phyloP scores from a whole-genome alignment of 2,329 filamentous ascomycete species.

The Coniochaeta hoffmannii region DNA sequence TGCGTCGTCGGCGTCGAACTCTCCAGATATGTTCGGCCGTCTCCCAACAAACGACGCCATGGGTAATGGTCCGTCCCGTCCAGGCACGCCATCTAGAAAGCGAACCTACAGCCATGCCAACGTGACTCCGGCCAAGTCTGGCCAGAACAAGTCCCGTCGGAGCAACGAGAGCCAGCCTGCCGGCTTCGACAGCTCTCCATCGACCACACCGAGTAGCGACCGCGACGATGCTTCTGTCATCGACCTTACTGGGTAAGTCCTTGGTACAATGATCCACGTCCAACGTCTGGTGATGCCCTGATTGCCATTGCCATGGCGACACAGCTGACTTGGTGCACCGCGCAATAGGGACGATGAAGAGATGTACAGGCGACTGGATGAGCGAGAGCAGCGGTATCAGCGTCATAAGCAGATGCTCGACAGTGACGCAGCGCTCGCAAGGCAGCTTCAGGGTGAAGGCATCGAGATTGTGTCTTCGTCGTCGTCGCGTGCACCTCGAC shows the following conservation, averaged over 20 bases:
- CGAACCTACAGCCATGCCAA: constrained; percentile 18
- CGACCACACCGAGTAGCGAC: constrained; percentile 1
- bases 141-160: constrained; percentile 24
- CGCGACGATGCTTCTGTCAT: constrained; percentile 9
- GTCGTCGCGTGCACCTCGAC: neutral
- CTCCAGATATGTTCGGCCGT: constrained; percentile 6
- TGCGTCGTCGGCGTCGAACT: neutral
- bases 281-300: too few relatives aligned
- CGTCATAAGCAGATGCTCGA: neutral
- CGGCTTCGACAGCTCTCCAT: constrained; percentile 1
- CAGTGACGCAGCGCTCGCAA: neutral
- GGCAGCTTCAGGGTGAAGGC: neutral
- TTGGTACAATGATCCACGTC: too few relatives aligned
- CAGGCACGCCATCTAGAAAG: constrained; percentile 13
- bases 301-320: neutral
- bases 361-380: neutral
- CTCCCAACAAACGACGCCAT: constrained; percentile 3
- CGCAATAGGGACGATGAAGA: constrained; percentile 1
- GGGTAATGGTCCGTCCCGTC: neutral
- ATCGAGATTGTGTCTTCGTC: neutral
- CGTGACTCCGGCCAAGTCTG: constrained; percentile 8
- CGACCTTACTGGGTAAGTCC: constrained; percentile 20
- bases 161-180: constrained; percentile 12
- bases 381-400: neutral
- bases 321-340: neutral